phyloP scores from a whole-genome alignment of 345 rosid genomes.

The Pistacia vera region DNA sequence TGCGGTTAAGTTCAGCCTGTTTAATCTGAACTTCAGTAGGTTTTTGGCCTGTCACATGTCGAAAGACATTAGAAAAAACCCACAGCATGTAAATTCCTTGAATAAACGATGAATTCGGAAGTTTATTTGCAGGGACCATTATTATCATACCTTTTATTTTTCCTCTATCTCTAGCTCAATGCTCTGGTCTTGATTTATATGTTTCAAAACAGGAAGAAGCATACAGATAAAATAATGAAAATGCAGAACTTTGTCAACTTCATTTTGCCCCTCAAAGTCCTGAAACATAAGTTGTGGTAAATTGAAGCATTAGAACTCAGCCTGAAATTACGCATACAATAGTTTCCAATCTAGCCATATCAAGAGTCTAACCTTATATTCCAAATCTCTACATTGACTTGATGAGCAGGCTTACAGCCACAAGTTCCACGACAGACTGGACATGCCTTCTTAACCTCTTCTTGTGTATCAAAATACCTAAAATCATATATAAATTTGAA shows the following conservation, averaged over 20 bases:
- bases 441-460: constrained; percentile 79
- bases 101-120: background rate
- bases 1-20: constrained; percentile 46
- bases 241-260: constrained; percentile 66
- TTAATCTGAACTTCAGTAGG: constrained; percentile 48
- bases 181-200: constrained; percentile 65
- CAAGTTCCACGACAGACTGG: constrained; percentile 88
- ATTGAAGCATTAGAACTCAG: constrained; percentile 16
- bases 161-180: constrained; percentile 70
- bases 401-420: constrained; percentile 75
- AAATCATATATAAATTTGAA: constrained; percentile 20
- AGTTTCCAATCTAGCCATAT: constrained; percentile 14
- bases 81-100: constrained; percentile 1
- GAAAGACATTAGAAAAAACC: constrained; percentile 23
- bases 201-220: constrained; percentile 88
- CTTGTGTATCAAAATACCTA: constrained; percentile 63
- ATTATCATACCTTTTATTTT: constrained; percentile 53
- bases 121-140: constrained; percentile 8
- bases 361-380: constrained; percentile 74
- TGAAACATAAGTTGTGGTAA: constrained; percentile 39
- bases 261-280: constrained; percentile 59
- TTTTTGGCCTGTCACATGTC: constrained; percentile 47
- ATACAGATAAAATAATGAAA: constrained; percentile 84
- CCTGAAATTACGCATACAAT: constrained; percentile 18
- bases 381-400: constrained; percentile 53